These are phyloP conservation scores for Aureobasidium sp. DNA, from an alignment of 2,329 filamentous ascomycete genomes.

Conservation along the genomic window DNA sequence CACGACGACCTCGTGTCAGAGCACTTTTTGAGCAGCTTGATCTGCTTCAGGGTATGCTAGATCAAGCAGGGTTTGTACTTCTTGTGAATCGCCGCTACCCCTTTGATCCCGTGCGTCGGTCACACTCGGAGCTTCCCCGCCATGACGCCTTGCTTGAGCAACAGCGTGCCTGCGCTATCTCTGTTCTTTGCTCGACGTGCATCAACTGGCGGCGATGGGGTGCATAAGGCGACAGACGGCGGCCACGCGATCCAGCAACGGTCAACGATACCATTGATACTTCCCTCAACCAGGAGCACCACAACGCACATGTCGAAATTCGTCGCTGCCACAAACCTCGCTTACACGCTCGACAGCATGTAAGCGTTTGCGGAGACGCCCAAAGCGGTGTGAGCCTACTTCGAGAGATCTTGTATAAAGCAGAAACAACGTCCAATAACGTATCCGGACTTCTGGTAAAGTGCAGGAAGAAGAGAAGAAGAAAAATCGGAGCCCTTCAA, in stretches of 20 bases:
- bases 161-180: conserved; percentile 2
- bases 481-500: not conserved
- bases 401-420: not conserved
- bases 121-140: not conserved
- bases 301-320: not conserved
- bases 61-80: not conserved
- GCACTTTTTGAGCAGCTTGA: not conserved
- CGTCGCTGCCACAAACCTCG: not conserved
- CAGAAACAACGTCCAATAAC: not conserved
- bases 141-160: conserved; percentile 1
- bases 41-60: not conserved
- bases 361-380: not conserved
- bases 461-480: not conserved
- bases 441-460: not conserved
- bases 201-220: conserved; percentile 3
- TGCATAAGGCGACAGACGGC: not conserved
- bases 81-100: not conserved
- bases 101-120: conserved; percentile 1
- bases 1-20: not conserved
- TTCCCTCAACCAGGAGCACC: not conserved
- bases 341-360: not conserved
- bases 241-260: not conserved
- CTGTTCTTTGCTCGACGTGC: not conserved
- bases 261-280: not conserved
- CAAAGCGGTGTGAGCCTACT: not conserved